These are phyloP conservation scores for Neltuma alba DNA, from an alignment of 306 rosid species.

Conservation along the genomic window DNA sequence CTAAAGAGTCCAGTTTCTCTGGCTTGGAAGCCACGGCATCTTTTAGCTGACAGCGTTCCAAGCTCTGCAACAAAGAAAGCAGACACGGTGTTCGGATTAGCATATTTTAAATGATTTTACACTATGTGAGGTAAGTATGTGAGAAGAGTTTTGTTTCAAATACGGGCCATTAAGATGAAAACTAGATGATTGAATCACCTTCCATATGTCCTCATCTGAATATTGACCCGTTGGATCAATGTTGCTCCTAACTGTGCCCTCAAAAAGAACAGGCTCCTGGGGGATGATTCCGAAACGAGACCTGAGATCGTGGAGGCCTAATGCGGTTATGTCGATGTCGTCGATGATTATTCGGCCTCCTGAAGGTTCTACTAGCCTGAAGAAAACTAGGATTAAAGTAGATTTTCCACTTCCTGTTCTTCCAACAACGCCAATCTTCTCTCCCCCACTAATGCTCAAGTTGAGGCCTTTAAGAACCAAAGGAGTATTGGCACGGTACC, in stretches of 20 bases:
- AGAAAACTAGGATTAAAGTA: constrained; percentile 88
- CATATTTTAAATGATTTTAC: too few relatives aligned
- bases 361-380: constrained; percentile 93
- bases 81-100: too few relatives aligned
- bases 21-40: constrained; percentile 81
- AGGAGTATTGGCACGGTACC: constrained; percentile 91
- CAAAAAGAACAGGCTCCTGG: constrained; percentile 97
- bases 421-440: constrained; percentile 92
- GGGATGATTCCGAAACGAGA: constrained; percentile 96
- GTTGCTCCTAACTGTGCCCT: constrained; percentile 92
- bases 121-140: too few relatives aligned
- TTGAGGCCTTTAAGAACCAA: constrained; percentile 90
- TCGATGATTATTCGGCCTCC: constrained; percentile 88
- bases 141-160: too few relatives aligned
- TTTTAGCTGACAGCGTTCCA: constrained; percentile 93
- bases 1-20: constrained; percentile 76
- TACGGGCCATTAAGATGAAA: too few relatives aligned
- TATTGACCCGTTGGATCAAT: constrained; percentile 74
- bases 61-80: constrained; percentile 63
- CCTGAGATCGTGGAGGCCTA: constrained; percentile 94
- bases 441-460: constrained; percentile 81
- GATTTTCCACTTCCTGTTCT: constrained; percentile 97
- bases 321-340: constrained; percentile 63
- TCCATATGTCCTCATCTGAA: constrained; percentile 93
- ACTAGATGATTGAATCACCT: constrained; percentile 48